These are phyloP conservation scores for Micractinium conductrix DNA, from an alignment of 139 green algal species.

Conservation along the genomic window DNA sequence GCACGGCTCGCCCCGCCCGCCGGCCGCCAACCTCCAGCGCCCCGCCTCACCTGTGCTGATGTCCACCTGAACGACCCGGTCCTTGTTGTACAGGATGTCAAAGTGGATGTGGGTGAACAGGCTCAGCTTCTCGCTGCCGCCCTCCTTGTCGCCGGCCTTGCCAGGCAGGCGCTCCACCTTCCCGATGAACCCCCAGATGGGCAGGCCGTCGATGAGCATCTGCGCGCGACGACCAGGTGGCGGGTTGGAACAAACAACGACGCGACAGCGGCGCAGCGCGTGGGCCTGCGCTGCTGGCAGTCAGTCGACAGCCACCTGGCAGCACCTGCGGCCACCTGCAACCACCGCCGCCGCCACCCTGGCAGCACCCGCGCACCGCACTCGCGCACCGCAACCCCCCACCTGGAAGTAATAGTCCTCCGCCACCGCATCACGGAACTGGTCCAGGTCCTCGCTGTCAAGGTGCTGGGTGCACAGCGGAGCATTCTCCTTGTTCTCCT, in stretches of 20 bases:
- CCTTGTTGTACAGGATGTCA: conserved; percentile 88
- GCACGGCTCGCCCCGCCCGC: conserved; percentile 49
- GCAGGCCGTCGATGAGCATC: conserved; percentile 95
- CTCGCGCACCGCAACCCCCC: conserved; percentile 2
- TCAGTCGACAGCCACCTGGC: too few relatives aligned
- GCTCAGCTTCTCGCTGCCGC: conserved; percentile 56
- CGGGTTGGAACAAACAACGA: too few relatives aligned
- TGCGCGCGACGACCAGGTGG: too few relatives aligned
- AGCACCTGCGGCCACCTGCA: too few relatives aligned
- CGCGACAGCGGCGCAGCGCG: too few relatives aligned
- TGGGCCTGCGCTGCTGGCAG: too few relatives aligned
- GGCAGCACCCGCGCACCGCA: too few relatives aligned
- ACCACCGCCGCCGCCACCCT: too few relatives aligned
- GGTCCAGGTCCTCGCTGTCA: conserved; percentile 76
- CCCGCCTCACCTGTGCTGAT: conserved; percentile 74
- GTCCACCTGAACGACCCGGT: conserved; percentile 91
- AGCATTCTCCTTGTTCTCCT: conserved; percentile 78
- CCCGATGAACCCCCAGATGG: conserved; percentile 97
- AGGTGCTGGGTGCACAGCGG: conserved; percentile 87
- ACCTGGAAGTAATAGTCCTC: conserved; percentile 99
- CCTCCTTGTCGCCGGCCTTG: conserved; percentile 40
- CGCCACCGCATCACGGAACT: conserved; percentile 81
- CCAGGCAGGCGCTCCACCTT: conserved; percentile 76
- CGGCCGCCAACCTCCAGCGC: too few relatives aligned
- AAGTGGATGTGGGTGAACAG: conserved; percentile 98